Evolutionary conservation across 257 asterid genomes (phyloP).

Genomic region (Solanum tacnaense): DNA sequence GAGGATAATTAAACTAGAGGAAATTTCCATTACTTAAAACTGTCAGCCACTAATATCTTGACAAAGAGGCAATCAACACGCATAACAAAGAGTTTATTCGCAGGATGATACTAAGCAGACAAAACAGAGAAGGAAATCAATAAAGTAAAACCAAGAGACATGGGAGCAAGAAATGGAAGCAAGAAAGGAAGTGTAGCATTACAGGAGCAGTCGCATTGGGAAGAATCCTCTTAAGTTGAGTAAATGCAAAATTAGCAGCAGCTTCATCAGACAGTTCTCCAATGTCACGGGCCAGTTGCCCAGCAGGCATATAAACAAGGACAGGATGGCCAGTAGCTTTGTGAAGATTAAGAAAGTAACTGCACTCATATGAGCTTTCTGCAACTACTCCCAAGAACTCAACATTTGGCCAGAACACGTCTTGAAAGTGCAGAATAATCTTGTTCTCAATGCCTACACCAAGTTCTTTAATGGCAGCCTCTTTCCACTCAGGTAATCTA

Average conservation of each 20-base stretch:
- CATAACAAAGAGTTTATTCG: not conserved
- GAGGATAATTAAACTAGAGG: not conserved
- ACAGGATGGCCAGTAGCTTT: constrained; percentile 88
- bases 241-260: constrained; percentile 79
- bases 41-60: not conserved
- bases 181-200: not conserved
- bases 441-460: constrained; percentile 95
- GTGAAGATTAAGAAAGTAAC: constrained; percentile 94
- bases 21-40: not conserved
- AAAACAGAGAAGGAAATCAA: not conserved
- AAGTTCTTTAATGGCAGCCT: constrained; percentile 69
- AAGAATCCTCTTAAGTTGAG: constrained; percentile 70
- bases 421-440: constrained; percentile 65
- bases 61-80: not conserved
- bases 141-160: not conserved
- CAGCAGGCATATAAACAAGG: constrained; percentile 98
- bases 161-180: not conserved
- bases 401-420: constrained; percentile 97
- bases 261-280: constrained; percentile 81
- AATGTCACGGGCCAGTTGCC: constrained; percentile 81
- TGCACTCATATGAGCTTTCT: constrained; percentile 66
- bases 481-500: constrained; percentile 90
- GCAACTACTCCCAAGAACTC: constrained; percentile 97
- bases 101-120: not conserved
- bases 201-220: constrained; percentile 89